Evolutionary conservation across 192 early-diverging fungal genomes (phyloP).

Genomic region (Rhizophagus prolifer): DNA sequence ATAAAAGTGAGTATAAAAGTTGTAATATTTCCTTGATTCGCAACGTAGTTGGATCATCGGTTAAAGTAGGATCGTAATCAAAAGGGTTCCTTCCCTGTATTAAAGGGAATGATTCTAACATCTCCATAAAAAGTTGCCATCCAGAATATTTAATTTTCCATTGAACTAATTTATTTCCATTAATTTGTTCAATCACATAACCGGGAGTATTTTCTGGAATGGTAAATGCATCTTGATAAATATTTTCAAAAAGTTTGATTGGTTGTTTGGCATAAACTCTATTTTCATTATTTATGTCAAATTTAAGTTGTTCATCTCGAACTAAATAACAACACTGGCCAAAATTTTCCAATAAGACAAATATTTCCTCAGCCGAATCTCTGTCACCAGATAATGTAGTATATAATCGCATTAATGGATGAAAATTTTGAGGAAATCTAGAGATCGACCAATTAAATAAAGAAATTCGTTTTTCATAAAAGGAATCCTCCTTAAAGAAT

Average conservation of each 20-base stretch:
- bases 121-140: constrained; percentile 7
- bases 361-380: constrained; percentile 34
- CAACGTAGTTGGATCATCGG: background rate
- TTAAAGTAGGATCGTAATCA: background rate
- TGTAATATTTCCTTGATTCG: constrained; percentile 10
- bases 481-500: constrained; percentile 11
- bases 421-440: constrained; percentile 37
- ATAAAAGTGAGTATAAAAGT: constrained; percentile 7
- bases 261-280: background rate
- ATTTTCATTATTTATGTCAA: background rate
- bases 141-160: constrained; percentile 21
- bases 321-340: constrained; percentile 28
- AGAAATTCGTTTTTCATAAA: background rate
- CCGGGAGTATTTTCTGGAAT: constrained; percentile 32
- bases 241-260: constrained; percentile 22
- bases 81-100: background rate
- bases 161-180: background rate
- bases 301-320: constrained; percentile 21
- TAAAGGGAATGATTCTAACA: constrained; percentile 11
- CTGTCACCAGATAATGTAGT: constrained; percentile 33
- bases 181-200: background rate
- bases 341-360: constrained; percentile 33
- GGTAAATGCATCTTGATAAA: constrained; percentile 29
- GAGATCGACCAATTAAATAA: constrained; percentile 35
- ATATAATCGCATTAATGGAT: constrained; percentile 33